Percentiles rank a stretch among this genome's conserved stretches.
phyloP scores from a whole-genome alignment of 345 rosid species.

The Excoecaria cochinchinensis region DNA sequence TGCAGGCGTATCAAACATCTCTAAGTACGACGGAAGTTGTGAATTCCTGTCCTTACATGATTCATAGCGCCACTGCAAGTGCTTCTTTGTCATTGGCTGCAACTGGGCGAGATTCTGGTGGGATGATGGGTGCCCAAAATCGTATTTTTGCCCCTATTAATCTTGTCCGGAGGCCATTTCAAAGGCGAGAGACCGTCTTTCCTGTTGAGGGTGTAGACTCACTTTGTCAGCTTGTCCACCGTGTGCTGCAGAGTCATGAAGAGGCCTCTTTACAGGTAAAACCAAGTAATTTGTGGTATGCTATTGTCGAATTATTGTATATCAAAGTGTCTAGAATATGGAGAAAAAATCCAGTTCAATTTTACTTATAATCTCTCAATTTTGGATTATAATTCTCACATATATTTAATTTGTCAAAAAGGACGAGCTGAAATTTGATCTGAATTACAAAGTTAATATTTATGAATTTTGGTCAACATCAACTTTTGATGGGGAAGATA shows the following conservation, averaged over 20 bases:
- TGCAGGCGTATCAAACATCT: constrained; percentile 75
- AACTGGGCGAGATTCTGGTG: constrained; percentile 45
- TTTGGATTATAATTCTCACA: background rate
- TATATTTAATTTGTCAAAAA: background rate
- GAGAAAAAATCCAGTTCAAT: background rate
- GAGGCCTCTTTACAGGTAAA: constrained; percentile 82
- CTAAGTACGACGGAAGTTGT: constrained; percentile 62
- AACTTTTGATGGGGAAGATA: background rate
- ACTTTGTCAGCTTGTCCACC: constrained; percentile 69
- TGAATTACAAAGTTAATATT: background rate
- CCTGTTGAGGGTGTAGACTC: constrained; percentile 83
- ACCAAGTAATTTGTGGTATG: constrained; percentile 1
- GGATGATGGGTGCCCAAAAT: constrained; percentile 52
- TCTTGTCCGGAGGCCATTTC: constrained; percentile 72
- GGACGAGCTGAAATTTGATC: background rate
- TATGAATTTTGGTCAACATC: background rate
- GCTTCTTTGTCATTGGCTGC: constrained; percentile 77
- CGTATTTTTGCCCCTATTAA: constrained; percentile 63
- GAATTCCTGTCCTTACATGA: constrained; percentile 87
- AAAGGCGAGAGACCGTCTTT: constrained; percentile 63
- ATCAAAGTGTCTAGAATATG: background rate
- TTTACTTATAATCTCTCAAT: background rate
- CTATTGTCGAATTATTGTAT: background rate
- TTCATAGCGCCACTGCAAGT: constrained; percentile 57
- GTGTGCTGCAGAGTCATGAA: constrained; percentile 69